Conservation (phyloP, 1,284 basidiomycete species). For the Heterobasidion annosum region DNA sequence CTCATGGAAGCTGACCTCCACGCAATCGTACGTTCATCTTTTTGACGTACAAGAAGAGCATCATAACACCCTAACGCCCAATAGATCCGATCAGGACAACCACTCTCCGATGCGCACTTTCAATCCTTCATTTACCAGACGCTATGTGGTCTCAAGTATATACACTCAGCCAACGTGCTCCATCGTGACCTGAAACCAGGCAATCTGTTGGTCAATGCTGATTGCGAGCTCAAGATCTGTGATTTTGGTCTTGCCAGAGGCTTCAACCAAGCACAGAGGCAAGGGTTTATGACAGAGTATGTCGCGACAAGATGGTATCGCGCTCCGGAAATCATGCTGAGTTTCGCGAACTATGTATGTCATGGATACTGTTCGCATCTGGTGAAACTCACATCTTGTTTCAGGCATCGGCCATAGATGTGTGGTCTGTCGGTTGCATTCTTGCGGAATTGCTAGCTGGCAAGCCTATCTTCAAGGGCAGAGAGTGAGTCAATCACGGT, state of each 20-base stretch:
- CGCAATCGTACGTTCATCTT: constrained; percentile 68
- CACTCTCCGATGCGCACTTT: constrained; percentile 97
- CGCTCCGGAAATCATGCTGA: constrained; percentile 96
- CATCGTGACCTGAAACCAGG: constrained; percentile 98
- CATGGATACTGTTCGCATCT: too few species aligned
- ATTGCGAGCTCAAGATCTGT: constrained; percentile 97
- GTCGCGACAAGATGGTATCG: constrained; percentile 98
- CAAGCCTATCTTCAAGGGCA: constrained; percentile 97
- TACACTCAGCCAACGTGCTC: constrained; percentile 96
- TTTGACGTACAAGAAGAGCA: background rate
- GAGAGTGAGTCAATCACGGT: constrained; percentile 58
- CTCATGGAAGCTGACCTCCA: constrained; percentile 99
- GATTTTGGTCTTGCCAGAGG: constrained; percentile 97
- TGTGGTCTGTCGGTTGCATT: constrained; percentile 98
- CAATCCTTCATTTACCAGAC: constrained; percentile 99
- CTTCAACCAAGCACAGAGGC: constrained; percentile 72
- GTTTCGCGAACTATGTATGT: constrained; percentile 89
- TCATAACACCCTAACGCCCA: constrained; percentile 3
- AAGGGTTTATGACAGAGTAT: constrained; percentile 99
- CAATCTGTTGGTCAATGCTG: constrained; percentile 94
- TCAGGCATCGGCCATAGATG: constrained; percentile 83
- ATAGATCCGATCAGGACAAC: constrained; percentile 95
- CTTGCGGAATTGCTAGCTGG: constrained; percentile 94
- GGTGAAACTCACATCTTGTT: background rate
- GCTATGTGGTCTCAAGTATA: constrained; percentile 96